Evolutionary conservation across 176 grass and related monocot species (phyloP).

Genomic region (Otatea glauca): DNA sequence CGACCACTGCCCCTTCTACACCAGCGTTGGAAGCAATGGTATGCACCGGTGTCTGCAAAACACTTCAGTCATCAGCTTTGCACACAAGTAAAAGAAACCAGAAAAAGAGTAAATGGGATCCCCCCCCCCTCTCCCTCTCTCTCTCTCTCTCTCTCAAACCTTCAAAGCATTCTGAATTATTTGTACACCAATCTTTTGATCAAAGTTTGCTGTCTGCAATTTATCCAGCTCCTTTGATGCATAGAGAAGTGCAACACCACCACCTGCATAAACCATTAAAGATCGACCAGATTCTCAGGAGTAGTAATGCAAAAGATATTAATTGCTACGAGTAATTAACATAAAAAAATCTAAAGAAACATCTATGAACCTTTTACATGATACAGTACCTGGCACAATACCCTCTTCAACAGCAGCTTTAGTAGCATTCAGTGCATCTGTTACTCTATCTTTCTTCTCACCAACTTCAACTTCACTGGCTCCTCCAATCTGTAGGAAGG

Average conservation of each 20-base stretch:
- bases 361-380: neutral
- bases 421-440: slow-evolving; percentile 90
- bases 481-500: slow-evolving; percentile 76
- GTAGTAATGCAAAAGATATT: neutral
- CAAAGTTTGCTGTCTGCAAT: slow-evolving; percentile 83
- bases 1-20: slow-evolving; percentile 91
- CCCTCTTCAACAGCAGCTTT: slow-evolving; percentile 99
- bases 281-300: neutral
- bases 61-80: slow-evolving; percentile 17
- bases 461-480: slow-evolving; percentile 92
- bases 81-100: neutral
- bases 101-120: neutral
- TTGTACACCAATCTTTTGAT: slow-evolving; percentile 98
- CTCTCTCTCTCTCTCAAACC: too few species aligned
- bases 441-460: slow-evolving; percentile 97
- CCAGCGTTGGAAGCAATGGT: slow-evolving; percentile 95
- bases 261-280: slow-evolving; percentile 60
- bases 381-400: slow-evolving; percentile 74
- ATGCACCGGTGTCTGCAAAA: slow-evolving; percentile 82
- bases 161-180: slow-evolving; percentile 99
- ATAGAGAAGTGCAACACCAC: slow-evolving; percentile 98
- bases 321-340: neutral
- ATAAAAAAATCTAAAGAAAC: neutral
- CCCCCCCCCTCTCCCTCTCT: too few species aligned
- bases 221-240: slow-evolving; percentile 93